Percentiles rank a stretch among this genome's conserved stretches.
These are phyloP conservation scores for Podaxis sp. DNA, from an alignment of 768 basidiomycete genomes.

Conservation along the genomic window DNA sequence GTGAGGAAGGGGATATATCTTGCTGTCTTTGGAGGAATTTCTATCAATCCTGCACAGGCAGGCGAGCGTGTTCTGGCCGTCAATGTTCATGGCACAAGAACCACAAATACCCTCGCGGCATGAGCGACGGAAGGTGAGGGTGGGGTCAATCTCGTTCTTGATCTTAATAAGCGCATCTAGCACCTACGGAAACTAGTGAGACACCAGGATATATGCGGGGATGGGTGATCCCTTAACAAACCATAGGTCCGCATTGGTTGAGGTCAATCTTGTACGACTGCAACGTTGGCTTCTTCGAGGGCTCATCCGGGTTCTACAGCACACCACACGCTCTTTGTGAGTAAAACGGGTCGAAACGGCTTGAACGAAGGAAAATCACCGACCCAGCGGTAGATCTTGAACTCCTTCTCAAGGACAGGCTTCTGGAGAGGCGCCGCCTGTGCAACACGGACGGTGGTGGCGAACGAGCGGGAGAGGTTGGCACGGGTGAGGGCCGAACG, in stretches of 20 bases:
- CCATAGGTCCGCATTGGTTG: slow-evolving; percentile 95
- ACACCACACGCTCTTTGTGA: slow-evolving; percentile 17
- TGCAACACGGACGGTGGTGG: slow-evolving; percentile 13
- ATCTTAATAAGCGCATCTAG: slow-evolving; percentile 97
- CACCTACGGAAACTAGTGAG: slow-evolving; percentile 34
- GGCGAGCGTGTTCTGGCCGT: slow-evolving; percentile 96
- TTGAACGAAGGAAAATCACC: slow-evolving; percentile 20
- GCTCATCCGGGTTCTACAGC: slow-evolving; percentile 85
- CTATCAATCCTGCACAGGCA: slow-evolving; percentile 96
- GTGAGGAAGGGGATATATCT: slow-evolving; percentile 97
- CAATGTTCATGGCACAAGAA: slow-evolving; percentile 98
- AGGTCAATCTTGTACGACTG: slow-evolving; percentile 92
- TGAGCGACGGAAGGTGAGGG: slow-evolving; percentile 91
- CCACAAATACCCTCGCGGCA: slow-evolving; percentile 97
- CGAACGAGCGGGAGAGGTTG: slow-evolving; percentile 17
- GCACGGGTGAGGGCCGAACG: slow-evolving; percentile 5
- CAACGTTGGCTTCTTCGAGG: slow-evolving; percentile 83
- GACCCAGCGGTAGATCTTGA: slow-evolving; percentile 99
- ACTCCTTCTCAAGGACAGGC: slow-evolving; percentile 79
- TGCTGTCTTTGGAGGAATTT: slow-evolving; percentile 61
- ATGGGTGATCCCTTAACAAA: slow-evolving; percentile 18
- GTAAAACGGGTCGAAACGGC: background rate
- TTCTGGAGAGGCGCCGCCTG: slow-evolving; percentile 59
- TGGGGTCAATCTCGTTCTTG: slow-evolving; percentile 97
- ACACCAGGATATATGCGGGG: slow-evolving; percentile 4